Conservation (phyloP, 495 filamentous ascomycete species). For the Staphylotrichum tortipilum region DNA sequence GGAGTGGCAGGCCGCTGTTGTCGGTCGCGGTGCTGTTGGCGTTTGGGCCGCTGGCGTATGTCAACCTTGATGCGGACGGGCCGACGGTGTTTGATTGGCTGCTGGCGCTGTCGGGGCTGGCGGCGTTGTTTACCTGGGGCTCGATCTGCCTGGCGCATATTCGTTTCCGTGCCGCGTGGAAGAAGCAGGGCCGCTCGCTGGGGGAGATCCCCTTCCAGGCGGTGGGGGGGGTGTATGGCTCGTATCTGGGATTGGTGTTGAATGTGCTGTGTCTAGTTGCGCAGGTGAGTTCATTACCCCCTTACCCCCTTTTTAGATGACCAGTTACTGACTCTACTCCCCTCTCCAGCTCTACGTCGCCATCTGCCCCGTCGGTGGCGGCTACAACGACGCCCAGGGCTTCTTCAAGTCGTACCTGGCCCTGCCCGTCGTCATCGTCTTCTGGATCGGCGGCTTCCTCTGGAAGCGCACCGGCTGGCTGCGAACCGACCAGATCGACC, state of each 20-base stretch:
- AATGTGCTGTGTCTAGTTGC: constrained; percentile 56
- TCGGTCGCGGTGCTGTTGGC: constrained; percentile 37
- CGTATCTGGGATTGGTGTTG: constrained; percentile 54
- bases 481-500: constrained; percentile 47
- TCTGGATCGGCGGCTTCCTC: constrained; percentile 55
- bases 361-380: constrained; percentile 35
- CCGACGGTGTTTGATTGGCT: constrained; percentile 56
- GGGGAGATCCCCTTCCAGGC: constrained; percentile 67
- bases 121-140: constrained; percentile 65
- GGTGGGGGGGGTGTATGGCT: constrained; percentile 57
- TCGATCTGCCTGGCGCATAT: constrained; percentile 64
- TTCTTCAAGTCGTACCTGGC: constrained; percentile 83
- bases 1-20: constrained; percentile 47
- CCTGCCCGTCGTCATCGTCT: constrained; percentile 68
- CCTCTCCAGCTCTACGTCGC: constrained; percentile 42
- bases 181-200: constrained; percentile 49
- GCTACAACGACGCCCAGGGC: constrained; percentile 40
- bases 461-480: constrained; percentile 57
- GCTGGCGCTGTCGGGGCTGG: constrained; percentile 59
- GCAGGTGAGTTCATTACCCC: constrained; percentile 29
- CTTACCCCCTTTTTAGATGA: background rate
- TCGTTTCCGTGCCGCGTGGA: constrained; percentile 58
- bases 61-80: constrained; percentile 41
- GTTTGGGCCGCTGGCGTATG: constrained; percentile 48
- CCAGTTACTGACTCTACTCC: background rate